A percentile compares a stretch with the other conserved stretches of the same genome.
phyloP scores from a whole-genome alignment of 2,329 filamentous ascomycete species.

The Apiospora saccharicola region DNA sequence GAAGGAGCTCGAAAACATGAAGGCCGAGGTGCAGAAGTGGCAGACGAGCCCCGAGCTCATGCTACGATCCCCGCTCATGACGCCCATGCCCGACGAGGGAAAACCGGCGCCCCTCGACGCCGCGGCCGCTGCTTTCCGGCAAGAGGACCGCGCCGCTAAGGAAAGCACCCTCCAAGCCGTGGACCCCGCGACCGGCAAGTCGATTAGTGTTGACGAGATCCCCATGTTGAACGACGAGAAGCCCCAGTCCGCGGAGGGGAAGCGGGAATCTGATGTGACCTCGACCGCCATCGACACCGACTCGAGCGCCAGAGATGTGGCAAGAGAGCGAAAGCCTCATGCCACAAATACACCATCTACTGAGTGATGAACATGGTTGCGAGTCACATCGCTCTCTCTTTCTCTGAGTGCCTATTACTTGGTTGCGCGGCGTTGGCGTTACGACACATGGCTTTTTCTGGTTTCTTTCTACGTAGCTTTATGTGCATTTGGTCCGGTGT shows the following conservation, averaged over 20 bases:
- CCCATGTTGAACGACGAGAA: slow-evolving; percentile 62
- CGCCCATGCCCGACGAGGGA: slow-evolving; percentile 41
- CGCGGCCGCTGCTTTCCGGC: slow-evolving; percentile 29
- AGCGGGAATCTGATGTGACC: slow-evolving; percentile 12
- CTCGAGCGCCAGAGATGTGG: slow-evolving; percentile 51
- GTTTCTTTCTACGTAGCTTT: background rate
- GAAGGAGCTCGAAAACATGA: slow-evolving; percentile 90
- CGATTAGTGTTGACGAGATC: slow-evolving; percentile 59
- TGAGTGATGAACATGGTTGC: background rate
- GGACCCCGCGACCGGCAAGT: slow-evolving; percentile 38
- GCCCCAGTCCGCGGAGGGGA: slow-evolving; percentile 28
- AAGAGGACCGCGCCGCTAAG: slow-evolving; percentile 29
- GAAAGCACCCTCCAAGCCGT: slow-evolving; percentile 34
- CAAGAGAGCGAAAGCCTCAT: slow-evolving; percentile 53
- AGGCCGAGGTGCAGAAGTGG: slow-evolving; percentile 88
- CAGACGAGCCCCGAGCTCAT: slow-evolving; percentile 67
- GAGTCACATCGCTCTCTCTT: background rate
- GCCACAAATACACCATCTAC: background rate
- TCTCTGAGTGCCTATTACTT: background rate
- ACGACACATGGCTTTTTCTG: background rate
- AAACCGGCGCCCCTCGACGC: slow-evolving; percentile 31
- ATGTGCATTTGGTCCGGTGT: background rate
- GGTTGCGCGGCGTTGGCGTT: background rate
- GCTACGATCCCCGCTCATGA: slow-evolving; percentile 48
- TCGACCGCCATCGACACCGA: slow-evolving; percentile 44